A percentile compares a stretch with the other conserved stretches of the same genome.
Evolutionary conservation across 2,329 filamentous ascomycete genomes (phyloP).

Genomic region (Corniculantispora saksenae): DNA sequence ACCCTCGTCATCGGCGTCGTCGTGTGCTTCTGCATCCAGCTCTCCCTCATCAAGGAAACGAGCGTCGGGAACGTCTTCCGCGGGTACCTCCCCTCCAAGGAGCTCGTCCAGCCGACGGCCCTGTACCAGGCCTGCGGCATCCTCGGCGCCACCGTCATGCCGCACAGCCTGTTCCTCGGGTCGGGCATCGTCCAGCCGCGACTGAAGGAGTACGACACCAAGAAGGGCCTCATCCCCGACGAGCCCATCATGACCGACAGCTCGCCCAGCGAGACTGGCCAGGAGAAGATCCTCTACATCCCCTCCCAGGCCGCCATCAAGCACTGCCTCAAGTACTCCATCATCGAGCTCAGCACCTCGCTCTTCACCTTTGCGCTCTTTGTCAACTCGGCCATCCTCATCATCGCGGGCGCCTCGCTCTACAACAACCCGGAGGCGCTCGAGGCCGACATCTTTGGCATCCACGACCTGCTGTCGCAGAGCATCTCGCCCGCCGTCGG

Average conservation of each 20-base stretch:
- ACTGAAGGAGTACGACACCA: slow-evolving; percentile 62
- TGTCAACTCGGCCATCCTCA: slow-evolving; percentile 80
- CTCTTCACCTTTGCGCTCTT: slow-evolving; percentile 84
- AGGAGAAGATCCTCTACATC: slow-evolving; percentile 61
- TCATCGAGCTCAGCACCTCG: slow-evolving; percentile 68
- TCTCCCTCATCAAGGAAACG: slow-evolving; percentile 60
- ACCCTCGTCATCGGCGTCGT: slow-evolving; percentile 61
- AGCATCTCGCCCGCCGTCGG: slow-evolving; percentile 75
- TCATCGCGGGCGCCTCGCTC: slow-evolving; percentile 77
- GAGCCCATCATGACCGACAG: slow-evolving; percentile 26
- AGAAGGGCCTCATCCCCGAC: slow-evolving; percentile 53
- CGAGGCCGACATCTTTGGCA: slow-evolving; percentile 78
- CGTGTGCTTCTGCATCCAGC: slow-evolving; percentile 69
- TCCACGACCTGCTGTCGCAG: slow-evolving; percentile 69
- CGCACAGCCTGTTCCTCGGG: slow-evolving; percentile 67
- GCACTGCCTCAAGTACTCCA: slow-evolving; percentile 72
- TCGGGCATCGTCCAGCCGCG: slow-evolving; percentile 69
- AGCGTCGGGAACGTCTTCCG: slow-evolving; percentile 60
- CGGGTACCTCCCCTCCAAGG: slow-evolving; percentile 64
- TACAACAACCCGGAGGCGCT: slow-evolving; percentile 62
- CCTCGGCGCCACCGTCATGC: slow-evolving; percentile 74
- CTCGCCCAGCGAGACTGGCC: slow-evolving; percentile 28
- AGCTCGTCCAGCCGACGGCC: slow-evolving; percentile 43
- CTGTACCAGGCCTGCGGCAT: slow-evolving; percentile 75
- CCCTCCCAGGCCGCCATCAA: slow-evolving; percentile 74